phyloP scores from a whole-genome alignment of 2,329 filamentous ascomycete genomes.

The Chalaropsis thielavioides region DNA sequence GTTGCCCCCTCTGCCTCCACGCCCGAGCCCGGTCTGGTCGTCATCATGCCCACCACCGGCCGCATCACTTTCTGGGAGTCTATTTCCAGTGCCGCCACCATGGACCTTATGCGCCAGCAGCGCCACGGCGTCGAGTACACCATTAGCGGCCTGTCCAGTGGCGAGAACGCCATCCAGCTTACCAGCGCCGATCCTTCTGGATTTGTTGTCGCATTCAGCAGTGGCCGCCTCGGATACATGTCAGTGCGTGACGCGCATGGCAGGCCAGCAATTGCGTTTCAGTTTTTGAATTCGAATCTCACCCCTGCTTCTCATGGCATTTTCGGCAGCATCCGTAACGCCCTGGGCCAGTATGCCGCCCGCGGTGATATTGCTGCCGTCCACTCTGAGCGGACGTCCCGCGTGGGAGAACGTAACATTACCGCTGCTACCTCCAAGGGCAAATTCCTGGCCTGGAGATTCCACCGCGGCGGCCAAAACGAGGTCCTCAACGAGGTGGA shows the following conservation, averaged over 20 bases:
- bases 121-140: slow-evolving; percentile 63
- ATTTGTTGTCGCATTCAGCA: slow-evolving; percentile 72
- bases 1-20: slow-evolving; percentile 63
- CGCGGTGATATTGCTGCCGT: slow-evolving; percentile 71
- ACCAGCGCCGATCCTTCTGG: slow-evolving; percentile 74
- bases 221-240: slow-evolving; percentile 73
- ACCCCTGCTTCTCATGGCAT: slow-evolving; percentile 48
- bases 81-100: slow-evolving; percentile 71
- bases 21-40: slow-evolving; percentile 72
- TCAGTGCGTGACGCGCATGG: slow-evolving; percentile 77
- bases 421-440: slow-evolving; percentile 66
- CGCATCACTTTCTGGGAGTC: slow-evolving; percentile 93
- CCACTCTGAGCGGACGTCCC: slow-evolving; percentile 53
- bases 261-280: slow-evolving; percentile 62
- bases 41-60: slow-evolving; percentile 70
- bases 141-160: slow-evolving; percentile 59
- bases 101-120: slow-evolving; percentile 70
- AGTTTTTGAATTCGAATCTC: slow-evolving; percentile 54
- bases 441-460: slow-evolving; percentile 69
- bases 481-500: slow-evolving; percentile 60
- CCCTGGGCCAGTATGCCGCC: slow-evolving; percentile 53
- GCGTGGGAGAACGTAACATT: slow-evolving; percentile 71
- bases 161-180: slow-evolving; percentile 64
- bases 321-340: slow-evolving; percentile 67
- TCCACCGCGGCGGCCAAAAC: slow-evolving; percentile 76